Conservation (phyloP, 495 filamentous ascomycete genomes). For the Aspergillus cristatus region DNA sequence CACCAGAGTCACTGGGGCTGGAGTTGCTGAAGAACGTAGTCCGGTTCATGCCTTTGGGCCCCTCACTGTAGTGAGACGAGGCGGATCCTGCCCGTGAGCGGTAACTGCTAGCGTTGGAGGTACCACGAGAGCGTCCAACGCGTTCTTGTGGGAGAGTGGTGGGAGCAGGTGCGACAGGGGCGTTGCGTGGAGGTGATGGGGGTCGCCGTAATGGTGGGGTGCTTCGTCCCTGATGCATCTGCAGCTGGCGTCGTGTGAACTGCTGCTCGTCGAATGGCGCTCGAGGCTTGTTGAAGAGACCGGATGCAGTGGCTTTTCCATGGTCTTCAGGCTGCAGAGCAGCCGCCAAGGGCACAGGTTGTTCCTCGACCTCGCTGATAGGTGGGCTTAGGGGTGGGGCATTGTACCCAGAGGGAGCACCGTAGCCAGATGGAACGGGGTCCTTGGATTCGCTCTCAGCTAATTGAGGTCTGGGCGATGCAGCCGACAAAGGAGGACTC, state of each 20-base stretch:
- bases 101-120: constrained; percentile 37
- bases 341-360: constrained; percentile 39
- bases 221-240: constrained; percentile 61
- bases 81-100: constrained; percentile 37
- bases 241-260: constrained; percentile 71
- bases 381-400: constrained; percentile 66
- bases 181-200: constrained; percentile 25
- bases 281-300: constrained; percentile 71
- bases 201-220: constrained; percentile 28
- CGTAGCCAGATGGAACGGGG: constrained; percentile 11
- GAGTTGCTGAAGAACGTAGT: constrained; percentile 36
- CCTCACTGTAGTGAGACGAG: constrained; percentile 37
- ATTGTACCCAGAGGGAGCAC: constrained; percentile 31
- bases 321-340: constrained; percentile 66
- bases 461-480: constrained; percentile 20
- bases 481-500: constrained; percentile 42
- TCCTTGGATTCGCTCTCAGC: constrained; percentile 17
- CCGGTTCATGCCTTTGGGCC: constrained; percentile 15
- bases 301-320: constrained; percentile 79
- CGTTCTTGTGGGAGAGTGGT: constrained; percentile 12
- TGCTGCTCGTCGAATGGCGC: constrained; percentile 74
- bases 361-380: constrained; percentile 58
- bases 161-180: constrained; percentile 11
- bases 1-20: constrained; percentile 35
- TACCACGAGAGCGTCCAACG: constrained; percentile 26